Evolutionary conservation across 2,329 filamentous ascomycete genomes (phyloP).

Genomic region (Thelonectria rubi): DNA sequence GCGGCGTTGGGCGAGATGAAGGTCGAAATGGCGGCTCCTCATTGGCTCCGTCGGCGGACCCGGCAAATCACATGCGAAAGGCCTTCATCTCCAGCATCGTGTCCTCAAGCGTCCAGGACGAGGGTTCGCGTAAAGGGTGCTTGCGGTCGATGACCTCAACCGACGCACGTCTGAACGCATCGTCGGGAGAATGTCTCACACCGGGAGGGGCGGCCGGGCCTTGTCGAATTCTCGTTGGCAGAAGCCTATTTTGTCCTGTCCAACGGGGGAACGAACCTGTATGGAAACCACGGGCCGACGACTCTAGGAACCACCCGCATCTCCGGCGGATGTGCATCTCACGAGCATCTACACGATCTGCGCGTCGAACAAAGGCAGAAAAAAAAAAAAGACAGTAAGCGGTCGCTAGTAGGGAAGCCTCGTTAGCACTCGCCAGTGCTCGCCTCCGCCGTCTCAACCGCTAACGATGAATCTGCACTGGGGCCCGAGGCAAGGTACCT

Average conservation of each 20-base stretch:
- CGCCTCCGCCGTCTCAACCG: slow-evolving; percentile 1
- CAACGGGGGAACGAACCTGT: background rate
- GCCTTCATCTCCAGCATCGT: slow-evolving; percentile 30
- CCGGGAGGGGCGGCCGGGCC: background rate
- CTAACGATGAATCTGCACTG: slow-evolving; percentile 4
- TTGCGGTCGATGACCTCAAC: background rate
- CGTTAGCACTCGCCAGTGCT: background rate
- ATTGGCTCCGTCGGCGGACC: slow-evolving; percentile 35
- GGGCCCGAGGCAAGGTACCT: slow-evolving; percentile 14
- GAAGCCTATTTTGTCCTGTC: background rate
- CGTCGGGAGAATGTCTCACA: background rate
- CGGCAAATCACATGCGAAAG: slow-evolving; percentile 48
- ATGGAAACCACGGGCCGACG: background rate
- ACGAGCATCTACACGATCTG: slow-evolving; percentile 1
- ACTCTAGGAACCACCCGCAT: background rate
- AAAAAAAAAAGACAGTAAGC: background rate
- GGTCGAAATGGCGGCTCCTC: slow-evolving; percentile 15
- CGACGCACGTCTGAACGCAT: background rate
- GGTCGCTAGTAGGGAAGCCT: background rate
- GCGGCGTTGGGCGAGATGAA: slow-evolving; percentile 17
- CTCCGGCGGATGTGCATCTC: background rate
- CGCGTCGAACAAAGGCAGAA: slow-evolving; percentile 1
- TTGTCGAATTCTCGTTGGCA: no score
- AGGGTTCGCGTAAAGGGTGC: background rate
- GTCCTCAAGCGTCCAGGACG: slow-evolving; percentile 9